phyloP scores from a whole-genome alignment of 1,284 basidiomycete species.

The Inonotus obliquus region DNA sequence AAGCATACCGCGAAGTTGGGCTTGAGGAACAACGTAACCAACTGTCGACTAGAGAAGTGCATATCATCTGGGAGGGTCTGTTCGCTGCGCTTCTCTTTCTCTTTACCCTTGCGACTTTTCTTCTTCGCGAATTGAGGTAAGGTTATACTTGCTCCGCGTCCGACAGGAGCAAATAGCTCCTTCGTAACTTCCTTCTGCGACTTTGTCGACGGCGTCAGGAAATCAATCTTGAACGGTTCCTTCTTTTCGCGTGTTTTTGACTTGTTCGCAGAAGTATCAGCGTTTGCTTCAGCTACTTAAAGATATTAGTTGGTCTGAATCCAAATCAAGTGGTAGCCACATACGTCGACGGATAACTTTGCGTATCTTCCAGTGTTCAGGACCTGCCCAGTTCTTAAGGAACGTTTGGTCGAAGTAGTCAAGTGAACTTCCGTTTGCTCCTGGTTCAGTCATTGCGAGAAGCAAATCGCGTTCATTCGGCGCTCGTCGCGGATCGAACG shows the following conservation, averaged over 20 bases:
- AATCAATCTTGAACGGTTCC: constrained; percentile 87
- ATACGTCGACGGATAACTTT: constrained; percentile 71
- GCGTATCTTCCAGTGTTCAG: constrained; percentile 96
- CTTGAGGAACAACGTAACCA: constrained; percentile 92
- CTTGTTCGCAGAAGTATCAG: constrained; percentile 33
- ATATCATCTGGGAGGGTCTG: constrained; percentile 93
- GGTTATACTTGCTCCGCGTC: constrained; percentile 60
- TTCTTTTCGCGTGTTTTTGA: constrained; percentile 74
- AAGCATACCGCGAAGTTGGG: constrained; percentile 82
- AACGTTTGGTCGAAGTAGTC: constrained; percentile 93
- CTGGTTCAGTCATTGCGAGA: constrained; percentile 76
- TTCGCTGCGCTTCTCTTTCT: constrained; percentile 64
- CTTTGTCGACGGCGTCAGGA: constrained; percentile 59
- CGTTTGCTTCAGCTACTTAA: constrained; percentile 43
- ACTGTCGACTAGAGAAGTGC: constrained; percentile 89
- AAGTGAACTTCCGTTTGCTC: constrained; percentile 65
- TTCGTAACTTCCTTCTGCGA: constrained; percentile 70
- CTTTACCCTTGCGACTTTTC: constrained; percentile 34
- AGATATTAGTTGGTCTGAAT: not conserved
- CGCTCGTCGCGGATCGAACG: constrained; percentile 74
- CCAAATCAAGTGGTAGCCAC: constrained; percentile 24
- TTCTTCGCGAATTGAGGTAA: constrained; percentile 57
- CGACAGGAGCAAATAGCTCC: constrained; percentile 77
- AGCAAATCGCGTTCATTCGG: constrained; percentile 76
- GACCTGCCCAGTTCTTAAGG: constrained; percentile 96